phyloP scores from a whole-genome alignment of 192 early-diverging fungal genomes.

The Linderina pennispora region DNA sequence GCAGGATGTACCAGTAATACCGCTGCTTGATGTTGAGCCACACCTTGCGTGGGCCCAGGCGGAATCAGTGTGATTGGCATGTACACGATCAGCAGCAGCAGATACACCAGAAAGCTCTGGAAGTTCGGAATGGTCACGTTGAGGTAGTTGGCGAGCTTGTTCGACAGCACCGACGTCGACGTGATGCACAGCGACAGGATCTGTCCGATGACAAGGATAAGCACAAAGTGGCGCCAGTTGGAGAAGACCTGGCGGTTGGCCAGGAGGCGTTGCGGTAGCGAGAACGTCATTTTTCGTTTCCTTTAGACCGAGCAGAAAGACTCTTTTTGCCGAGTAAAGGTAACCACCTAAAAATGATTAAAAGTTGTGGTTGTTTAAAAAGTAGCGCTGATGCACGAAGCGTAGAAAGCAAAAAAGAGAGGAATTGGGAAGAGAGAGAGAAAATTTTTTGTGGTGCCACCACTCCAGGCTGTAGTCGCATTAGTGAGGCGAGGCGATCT shows the following conservation, averaged over 20 bases:
- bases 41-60: conserved; percentile 32
- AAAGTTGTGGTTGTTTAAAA: conserved; percentile 49
- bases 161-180: conserved; percentile 60
- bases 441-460: too few species aligned
- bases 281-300: conserved; percentile 39
- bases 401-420: too few species aligned
- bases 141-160: conserved; percentile 52
- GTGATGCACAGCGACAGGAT: conserved; percentile 73
- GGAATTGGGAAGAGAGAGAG: not conserved
- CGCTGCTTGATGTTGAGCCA: conserved; percentile 35
- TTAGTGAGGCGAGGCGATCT: too few species aligned
- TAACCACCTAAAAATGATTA: conserved; percentile 44
- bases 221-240: conserved; percentile 45
- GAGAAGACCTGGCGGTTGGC: not conserved
- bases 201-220: conserved; percentile 54
- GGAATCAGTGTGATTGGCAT: conserved; percentile 40
- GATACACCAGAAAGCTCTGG: conserved; percentile 66
- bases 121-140: conserved; percentile 60
- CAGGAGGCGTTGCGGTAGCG: not conserved
- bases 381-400: not conserved
- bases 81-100: conserved; percentile 43
- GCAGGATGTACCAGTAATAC: conserved; percentile 49
- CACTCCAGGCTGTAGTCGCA: too few species aligned
- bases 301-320: conserved; percentile 3
- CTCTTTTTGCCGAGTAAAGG: not conserved